Percentiles rank a stretch among this genome's conserved stretches.
Evolutionary conservation across 2,329 filamentous ascomycete genomes (phyloP).

Genomic region (Trichocomaceae sp.): DNA sequence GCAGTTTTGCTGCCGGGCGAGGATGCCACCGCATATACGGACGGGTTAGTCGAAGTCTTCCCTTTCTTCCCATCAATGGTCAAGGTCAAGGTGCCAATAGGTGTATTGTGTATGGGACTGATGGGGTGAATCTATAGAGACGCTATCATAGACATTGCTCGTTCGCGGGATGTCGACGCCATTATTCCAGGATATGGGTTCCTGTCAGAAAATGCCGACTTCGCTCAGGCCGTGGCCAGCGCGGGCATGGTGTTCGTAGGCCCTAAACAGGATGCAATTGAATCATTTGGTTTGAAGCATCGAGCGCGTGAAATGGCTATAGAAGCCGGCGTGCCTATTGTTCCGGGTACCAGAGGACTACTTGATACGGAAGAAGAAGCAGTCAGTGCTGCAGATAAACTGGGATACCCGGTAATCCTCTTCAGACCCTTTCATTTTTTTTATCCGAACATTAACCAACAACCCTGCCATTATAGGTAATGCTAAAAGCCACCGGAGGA

Average conservation of each 20-base stretch:
- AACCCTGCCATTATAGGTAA: slow-evolving; percentile 39
- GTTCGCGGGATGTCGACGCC: slow-evolving; percentile 26
- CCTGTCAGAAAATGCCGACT: slow-evolving; percentile 57
- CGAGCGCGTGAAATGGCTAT: slow-evolving; percentile 48
- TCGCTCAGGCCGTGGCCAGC: slow-evolving; percentile 48
- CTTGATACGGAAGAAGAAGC: slow-evolving; percentile 45
- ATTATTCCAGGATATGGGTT: slow-evolving; percentile 64
- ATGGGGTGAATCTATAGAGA: slow-evolving; percentile 2
- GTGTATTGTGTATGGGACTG: no score
- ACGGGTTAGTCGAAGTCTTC: not conserved
- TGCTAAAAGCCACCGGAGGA: slow-evolving; percentile 73
- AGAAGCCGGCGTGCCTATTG: slow-evolving; percentile 48
- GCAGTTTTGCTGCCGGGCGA: slow-evolving; percentile 45
- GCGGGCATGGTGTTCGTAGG: slow-evolving; percentile 56
- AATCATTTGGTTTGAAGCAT: slow-evolving; percentile 51
- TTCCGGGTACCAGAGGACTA: slow-evolving; percentile 48
- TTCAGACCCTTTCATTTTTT: no score
- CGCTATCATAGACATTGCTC: not conserved
- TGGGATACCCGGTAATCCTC: slow-evolving; percentile 44
- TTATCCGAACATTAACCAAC: not conserved
- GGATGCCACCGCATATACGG: slow-evolving; percentile 46
- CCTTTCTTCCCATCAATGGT: slow-evolving; percentile 19
- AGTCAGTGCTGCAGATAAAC: slow-evolving; percentile 31
- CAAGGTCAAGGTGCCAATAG: no score
- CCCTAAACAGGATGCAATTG: slow-evolving; percentile 49